Evolutionary conservation across 140 eudicot species (phyloP).

Genomic region (Anethum foeniculum): DNA sequence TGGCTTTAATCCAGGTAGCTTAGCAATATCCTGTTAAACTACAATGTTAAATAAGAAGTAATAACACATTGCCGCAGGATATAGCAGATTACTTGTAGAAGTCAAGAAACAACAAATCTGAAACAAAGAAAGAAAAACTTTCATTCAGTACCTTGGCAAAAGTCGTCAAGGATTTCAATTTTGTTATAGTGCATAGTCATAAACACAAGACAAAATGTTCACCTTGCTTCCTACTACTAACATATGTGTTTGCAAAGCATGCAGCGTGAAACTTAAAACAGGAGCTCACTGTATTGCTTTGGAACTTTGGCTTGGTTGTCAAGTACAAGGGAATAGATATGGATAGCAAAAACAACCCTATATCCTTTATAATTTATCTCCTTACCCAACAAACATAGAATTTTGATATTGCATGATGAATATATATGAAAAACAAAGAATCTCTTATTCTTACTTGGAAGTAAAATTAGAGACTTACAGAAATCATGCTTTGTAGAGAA

Average conservation of each 20-base stretch:
- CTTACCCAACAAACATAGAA: not conserved
- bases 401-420: not conserved
- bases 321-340: not conserved
- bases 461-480: slow-evolving; percentile 28
- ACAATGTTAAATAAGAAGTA: not conserved
- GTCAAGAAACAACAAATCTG: not conserved
- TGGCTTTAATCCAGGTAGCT: slow-evolving; percentile 44
- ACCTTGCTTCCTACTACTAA: not conserved
- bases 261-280: not conserved
- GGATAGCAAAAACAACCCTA: not conserved
- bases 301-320: not conserved
- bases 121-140: not conserved
- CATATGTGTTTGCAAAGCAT: not conserved
- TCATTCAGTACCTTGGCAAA: not conserved
- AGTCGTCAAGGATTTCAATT: not conserved
- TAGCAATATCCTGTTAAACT: slow-evolving; percentile 32
- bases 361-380: not conserved
- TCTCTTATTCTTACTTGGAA: not conserved
- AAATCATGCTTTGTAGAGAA: slow-evolving; percentile 35
- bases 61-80: not conserved
- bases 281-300: not conserved
- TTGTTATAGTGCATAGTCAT: not conserved
- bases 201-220: not conserved
- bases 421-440: not conserved
- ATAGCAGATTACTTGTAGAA: not conserved